A percentile compares a stretch with the other conserved stretches of the same genome.
phyloP scores from a whole-genome alignment of 1,284 basidiomycete genomes.

The Boletus mariae region DNA sequence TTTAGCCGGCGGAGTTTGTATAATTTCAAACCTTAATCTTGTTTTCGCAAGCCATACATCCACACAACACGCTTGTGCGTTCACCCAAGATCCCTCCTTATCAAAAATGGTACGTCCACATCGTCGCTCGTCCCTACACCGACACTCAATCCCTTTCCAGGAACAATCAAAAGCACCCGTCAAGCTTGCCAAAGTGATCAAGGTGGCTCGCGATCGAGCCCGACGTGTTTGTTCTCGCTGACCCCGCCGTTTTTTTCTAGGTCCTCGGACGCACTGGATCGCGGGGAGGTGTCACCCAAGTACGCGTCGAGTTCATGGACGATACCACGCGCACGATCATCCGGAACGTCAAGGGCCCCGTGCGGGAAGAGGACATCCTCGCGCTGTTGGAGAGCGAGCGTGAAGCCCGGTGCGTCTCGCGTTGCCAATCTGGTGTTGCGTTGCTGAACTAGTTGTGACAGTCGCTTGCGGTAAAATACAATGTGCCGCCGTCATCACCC shows the following conservation, averaged over 20 bases:
- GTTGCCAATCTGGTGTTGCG: too few species aligned
- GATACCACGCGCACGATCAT: conserved; percentile 95
- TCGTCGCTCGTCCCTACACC: neutral
- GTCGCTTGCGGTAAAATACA: conserved; percentile 19
- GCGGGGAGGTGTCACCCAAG: conserved; percentile 99
- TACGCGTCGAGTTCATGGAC: conserved; percentile 99
- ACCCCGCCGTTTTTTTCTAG: conserved; percentile 38
- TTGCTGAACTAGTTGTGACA: neutral
- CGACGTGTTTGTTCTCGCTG: neutral
- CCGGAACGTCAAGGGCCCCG: conserved; percentile 99
- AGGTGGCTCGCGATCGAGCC: conserved; percentile 48
- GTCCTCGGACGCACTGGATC: conserved; percentile 99
- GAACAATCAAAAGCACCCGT: conserved; percentile 87
- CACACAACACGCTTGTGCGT: conserved; percentile 9
- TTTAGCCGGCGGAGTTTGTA: conserved; percentile 25
- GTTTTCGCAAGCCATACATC: conserved; percentile 15
- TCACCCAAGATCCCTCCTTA: conserved; percentile 5
- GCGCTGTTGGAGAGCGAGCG: conserved; percentile 98
- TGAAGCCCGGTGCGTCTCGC: conserved; percentile 86
- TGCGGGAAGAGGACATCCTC: conserved; percentile 95
- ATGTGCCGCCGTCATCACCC: neutral
- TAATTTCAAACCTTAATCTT: conserved; percentile 28
- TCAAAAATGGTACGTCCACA: conserved; percentile 26
- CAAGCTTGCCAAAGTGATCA: conserved; percentile 95
- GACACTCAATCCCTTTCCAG: conserved; percentile 33